Evolutionary conservation across 2,329 filamentous ascomycete genomes (phyloP).

Genomic region (Xylariaceae sp.): DNA sequence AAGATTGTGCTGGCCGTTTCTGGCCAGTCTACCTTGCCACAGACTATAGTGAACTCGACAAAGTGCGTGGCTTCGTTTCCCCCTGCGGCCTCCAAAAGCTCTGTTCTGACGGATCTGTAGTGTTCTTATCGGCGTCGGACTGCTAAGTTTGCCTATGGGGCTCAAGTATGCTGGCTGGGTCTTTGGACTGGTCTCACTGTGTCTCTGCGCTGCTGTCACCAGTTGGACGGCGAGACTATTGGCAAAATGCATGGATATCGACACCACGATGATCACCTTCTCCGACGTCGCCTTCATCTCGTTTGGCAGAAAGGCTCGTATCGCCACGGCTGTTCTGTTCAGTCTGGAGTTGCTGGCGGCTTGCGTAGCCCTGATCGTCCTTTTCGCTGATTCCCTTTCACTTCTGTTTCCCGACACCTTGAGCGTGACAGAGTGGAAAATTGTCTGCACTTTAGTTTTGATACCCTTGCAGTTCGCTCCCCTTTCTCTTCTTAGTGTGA

Average conservation of each 20-base stretch:
- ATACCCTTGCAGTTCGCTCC: constrained; percentile 80
- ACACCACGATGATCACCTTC: constrained; percentile 82
- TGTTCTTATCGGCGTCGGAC: constrained; percentile 80
- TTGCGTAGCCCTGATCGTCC: constrained; percentile 58
- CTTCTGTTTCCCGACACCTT: constrained; percentile 65
- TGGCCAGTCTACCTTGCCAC: constrained; percentile 88
- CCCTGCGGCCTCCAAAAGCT: not conserved
- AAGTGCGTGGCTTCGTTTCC: constrained; percentile 40
- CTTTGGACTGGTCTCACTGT: constrained; percentile 67
- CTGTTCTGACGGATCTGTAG: constrained; percentile 22
- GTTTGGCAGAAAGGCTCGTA: constrained; percentile 73
- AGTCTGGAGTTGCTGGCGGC: constrained; percentile 80
- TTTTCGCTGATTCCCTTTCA: constrained; percentile 79
- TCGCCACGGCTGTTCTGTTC: constrained; percentile 80
- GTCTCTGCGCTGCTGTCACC: constrained; percentile 67
- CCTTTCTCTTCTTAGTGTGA: constrained; percentile 76
- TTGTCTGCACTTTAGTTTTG: constrained; percentile 70
- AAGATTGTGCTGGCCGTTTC: constrained; percentile 77
- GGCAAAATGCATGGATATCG: constrained; percentile 81
- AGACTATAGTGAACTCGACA: constrained; percentile 94
- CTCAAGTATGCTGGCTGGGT: constrained; percentile 86
- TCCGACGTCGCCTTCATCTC: constrained; percentile 88
- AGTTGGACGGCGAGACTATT: constrained; percentile 80
- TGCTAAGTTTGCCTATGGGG: constrained; percentile 82
- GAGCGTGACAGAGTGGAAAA: constrained; percentile 70